Evolutionary conservation across 176 grass and related monocot genomes (phyloP).

Genomic region (Pontederia crassipes): DNA sequence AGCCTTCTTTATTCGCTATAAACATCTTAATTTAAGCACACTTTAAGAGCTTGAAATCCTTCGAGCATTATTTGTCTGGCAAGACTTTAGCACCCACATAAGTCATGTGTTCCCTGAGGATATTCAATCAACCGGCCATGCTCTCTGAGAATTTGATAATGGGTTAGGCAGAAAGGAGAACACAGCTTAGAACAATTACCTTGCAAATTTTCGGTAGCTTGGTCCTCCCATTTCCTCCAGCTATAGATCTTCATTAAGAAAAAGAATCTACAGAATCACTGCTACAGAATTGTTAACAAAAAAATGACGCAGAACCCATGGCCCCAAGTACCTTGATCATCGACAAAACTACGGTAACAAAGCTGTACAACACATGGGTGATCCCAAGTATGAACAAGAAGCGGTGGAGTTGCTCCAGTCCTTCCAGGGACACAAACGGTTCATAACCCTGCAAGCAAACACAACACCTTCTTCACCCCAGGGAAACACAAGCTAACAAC

Average conservation of each 20-base stretch:
- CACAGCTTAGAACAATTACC: constrained; percentile 21
- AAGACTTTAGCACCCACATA: no score
- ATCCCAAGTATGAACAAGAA: constrained; percentile 92
- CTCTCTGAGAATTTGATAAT: no score
- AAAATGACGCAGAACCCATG: background rate
- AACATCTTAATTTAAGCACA: no score
- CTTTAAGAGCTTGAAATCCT: no score
- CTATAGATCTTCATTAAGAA: constrained; percentile 66
- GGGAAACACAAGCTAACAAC: background rate
- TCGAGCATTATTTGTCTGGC: no score
- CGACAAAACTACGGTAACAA: constrained; percentile 77
- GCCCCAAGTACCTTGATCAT: constrained; percentile 65
- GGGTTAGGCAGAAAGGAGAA: background rate
- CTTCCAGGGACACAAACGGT: constrained; percentile 84
- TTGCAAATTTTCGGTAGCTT: constrained; percentile 78
- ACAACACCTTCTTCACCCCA: constrained; percentile 6
- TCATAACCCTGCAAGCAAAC: constrained; percentile 62
- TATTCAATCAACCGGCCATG: no score
- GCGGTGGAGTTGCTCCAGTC: constrained; percentile 79
- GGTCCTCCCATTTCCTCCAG: constrained; percentile 88
- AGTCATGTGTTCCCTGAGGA: no score
- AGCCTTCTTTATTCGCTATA: no score
- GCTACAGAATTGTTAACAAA: background rate
- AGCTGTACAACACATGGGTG: constrained; percentile 86
- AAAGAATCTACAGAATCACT: background rate